Percentiles rank a stretch among this genome's conserved stretches.
Evolutionary conservation across 2,329 filamentous ascomycete species (phyloP).

Genomic region (Botrytis byssoidea): DNA sequence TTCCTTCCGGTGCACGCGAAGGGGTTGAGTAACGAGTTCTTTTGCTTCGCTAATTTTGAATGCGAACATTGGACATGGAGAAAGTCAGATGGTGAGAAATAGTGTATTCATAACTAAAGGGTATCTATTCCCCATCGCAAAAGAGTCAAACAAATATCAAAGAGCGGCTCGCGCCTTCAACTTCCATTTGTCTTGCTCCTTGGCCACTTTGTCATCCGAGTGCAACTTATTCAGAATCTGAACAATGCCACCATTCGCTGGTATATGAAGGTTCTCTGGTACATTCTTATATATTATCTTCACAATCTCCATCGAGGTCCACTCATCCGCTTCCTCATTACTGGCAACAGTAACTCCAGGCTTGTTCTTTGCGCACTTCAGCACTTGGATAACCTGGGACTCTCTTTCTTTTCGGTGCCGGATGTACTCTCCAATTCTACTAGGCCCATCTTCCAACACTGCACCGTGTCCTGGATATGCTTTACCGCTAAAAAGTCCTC

Average conservation of each 20-base stretch:
- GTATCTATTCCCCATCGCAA: neutral
- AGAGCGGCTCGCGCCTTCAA: constrained; percentile 46
- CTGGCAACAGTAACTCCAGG: constrained; percentile 29
- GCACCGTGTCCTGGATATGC: constrained; percentile 89
- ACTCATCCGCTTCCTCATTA: constrained; percentile 43
- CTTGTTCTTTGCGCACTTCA: constrained; percentile 47
- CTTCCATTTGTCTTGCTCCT: constrained; percentile 46
- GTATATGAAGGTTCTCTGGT: constrained; percentile 68
- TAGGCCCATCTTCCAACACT: constrained; percentile 68
- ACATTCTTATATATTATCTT: constrained; percentile 81
- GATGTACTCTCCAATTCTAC: constrained; percentile 80
- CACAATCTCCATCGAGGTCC: constrained; percentile 80
- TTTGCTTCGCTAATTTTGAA: constrained; percentile 77
- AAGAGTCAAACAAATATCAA: constrained; percentile 31
- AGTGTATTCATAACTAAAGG: neutral
- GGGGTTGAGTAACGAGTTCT: constrained; percentile 77
- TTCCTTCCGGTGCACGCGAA: constrained; percentile 69
- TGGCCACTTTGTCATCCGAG: constrained; percentile 65
- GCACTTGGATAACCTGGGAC: constrained; percentile 67
- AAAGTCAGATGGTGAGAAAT: constrained; percentile 1
- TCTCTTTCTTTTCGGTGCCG: constrained; percentile 77
- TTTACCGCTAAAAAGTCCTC: constrained; percentile 58
- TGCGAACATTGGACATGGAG: constrained; percentile 51
- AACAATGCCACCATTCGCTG: constrained; percentile 72
- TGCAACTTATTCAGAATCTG: constrained; percentile 80